Evolutionary conservation across 768 basidiomycete species (phyloP), one percentile per base, ranked within the genome.

Genomic region (Rubroboletus pulcherrimus): DNA sequence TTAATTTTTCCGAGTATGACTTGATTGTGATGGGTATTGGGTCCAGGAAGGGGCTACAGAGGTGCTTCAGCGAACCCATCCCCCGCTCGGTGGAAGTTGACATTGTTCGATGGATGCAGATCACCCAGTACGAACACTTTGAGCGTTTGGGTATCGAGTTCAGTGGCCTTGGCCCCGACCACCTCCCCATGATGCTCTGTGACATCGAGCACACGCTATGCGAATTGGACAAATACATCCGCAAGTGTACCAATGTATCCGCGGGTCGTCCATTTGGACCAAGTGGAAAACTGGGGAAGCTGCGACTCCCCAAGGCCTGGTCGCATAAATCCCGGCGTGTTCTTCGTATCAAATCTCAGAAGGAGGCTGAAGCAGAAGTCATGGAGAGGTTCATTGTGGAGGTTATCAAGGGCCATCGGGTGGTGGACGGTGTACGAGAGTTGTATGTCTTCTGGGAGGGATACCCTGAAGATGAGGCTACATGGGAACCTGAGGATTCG

Each of bases 151-250:
- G 82, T 4, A 63, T 86, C 40, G 53, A 72, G 0, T 83, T 85
- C 58, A 71, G 76, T 0, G 79, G 78, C 17, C 71, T 86, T 11
- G 82, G 84, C 17, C 75, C 78, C 0, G 56, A 76, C 4, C 61
- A 65, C 15, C 73, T 80, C 12, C 79, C 80, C 7, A 81, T 87
- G 76, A 77, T 78, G 60, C 72, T 89, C 47, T 81, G 83, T 37
- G 90, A 92, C 66, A 74, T 91, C 51, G 90, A 92, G 72, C 90
- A 92, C 66, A 76, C 84, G 1, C 71, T 91, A 15, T 92, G 90
- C 71, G 90, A 92, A 66, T 76, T 86, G 43, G 87, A 90, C 72
- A 89, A 91, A 65, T 91, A 91, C 63, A 75, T 82, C 40, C 85
- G 89, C 44, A 66, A 60, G 54, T 71, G 63, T 35, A 35, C n/a